Evolutionary conservation across 2,329 filamentous ascomycete species (phyloP).

Genomic region (Hirsutella minnesotensis): DNA sequence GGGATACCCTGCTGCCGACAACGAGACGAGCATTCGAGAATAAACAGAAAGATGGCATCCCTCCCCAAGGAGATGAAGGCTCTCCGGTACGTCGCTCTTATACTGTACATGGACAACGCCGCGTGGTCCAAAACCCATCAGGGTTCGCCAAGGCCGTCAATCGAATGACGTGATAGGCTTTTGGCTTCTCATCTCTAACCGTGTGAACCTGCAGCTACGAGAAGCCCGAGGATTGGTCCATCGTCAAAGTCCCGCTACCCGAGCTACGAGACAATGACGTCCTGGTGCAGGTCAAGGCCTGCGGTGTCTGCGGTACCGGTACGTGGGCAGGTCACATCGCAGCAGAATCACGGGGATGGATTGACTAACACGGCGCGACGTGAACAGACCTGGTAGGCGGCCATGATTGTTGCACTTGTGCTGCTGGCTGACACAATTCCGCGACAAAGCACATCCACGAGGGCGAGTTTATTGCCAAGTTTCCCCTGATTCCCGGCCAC

Average conservation of each 20-base stretch:
- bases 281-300: slow-evolving; percentile 56
- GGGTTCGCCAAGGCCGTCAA: slow-evolving; percentile 5
- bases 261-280: slow-evolving; percentile 47
- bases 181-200: not conserved
- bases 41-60: slow-evolving; percentile 15
- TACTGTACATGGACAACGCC: no score
- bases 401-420: slow-evolving; percentile 4
- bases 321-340: slow-evolving; percentile 13
- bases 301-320: slow-evolving; percentile 50
- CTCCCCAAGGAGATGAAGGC: slow-evolving; percentile 49
- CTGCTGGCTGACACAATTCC: not conserved
- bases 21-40: not conserved
- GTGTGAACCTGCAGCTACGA: slow-evolving; percentile 32
- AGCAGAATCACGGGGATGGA: not conserved
- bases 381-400: slow-evolving; percentile 21
- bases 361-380: slow-evolving; percentile 13
- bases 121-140: slow-evolving; percentile 11
- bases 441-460: slow-evolving; percentile 44
- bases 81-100: slow-evolving; percentile 35
- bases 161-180: not conserved
- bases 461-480: slow-evolving; percentile 53
- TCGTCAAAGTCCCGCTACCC: slow-evolving; percentile 51
- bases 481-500: slow-evolving; percentile 56
- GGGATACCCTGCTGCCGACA: not conserved
- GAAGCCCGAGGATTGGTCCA: slow-evolving; percentile 47